A percentile compares a stretch with the other conserved stretches of the same genome.
These are phyloP conservation scores for Salix exigua DNA, from an alignment of 345 rosid species.

Conservation along the genomic window DNA sequence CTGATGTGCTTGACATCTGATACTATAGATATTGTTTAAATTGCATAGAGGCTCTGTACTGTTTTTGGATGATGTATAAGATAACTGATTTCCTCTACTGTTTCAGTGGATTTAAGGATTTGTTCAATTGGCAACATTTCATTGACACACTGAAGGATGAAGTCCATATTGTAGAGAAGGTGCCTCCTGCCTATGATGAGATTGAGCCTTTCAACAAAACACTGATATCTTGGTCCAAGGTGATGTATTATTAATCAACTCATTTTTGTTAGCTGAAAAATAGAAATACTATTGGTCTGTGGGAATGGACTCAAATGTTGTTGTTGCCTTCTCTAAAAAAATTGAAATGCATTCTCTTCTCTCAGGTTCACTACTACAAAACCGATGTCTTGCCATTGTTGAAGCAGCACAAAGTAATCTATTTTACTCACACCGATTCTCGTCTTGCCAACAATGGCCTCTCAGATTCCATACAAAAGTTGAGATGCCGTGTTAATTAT, in stretches of 20 bases:
- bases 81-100: constrained; percentile 6
- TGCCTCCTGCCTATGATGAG: constrained; percentile 60
- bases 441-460: constrained; percentile 86
- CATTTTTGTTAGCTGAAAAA: neutral
- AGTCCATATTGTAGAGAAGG: constrained; percentile 71
- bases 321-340: constrained; percentile 1
- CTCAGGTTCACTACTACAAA: constrained; percentile 83
- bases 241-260: constrained; percentile 5
- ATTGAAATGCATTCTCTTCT: constrained; percentile 12
- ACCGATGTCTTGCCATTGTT: constrained; percentile 67
- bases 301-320: neutral
- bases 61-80: constrained; percentile 11
- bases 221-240: constrained; percentile 97
- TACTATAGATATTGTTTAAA: neutral
- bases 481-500: constrained; percentile 88
- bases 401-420: constrained; percentile 81
- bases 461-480: constrained; percentile 62
- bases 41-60: neutral
- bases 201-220: constrained; percentile 69
- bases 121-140: constrained; percentile 90
- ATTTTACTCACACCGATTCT: constrained; percentile 90
- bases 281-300: neutral
- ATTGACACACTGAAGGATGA: constrained; percentile 72
- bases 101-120: constrained; percentile 87
- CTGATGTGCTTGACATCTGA: neutral